Percentiles rank a stretch among this genome's conserved stretches.
Evolutionary conservation across 305 asterid genomes (phyloP).

Genomic region (Euphrasia arctica): DNA sequence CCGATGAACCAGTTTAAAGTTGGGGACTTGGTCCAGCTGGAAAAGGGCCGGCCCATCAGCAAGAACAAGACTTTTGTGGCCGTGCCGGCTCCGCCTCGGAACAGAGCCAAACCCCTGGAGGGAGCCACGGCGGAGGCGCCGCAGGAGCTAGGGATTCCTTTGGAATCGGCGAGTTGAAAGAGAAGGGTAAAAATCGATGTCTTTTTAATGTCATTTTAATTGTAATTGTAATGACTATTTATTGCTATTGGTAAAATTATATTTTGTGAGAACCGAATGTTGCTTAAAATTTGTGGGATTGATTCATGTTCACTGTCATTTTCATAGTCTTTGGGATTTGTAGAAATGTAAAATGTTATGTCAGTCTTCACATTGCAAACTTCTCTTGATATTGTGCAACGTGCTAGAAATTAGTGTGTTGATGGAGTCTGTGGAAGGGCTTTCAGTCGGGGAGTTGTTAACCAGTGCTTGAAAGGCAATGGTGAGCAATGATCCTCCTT

Average conservation of each 20-base stretch:
- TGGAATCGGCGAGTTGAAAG: slow-evolving; percentile 52
- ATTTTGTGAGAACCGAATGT: no score
- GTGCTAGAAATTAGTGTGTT: slow-evolving; percentile 44
- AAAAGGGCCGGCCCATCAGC: slow-evolving; percentile 77
- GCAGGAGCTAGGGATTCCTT: slow-evolving; percentile 58
- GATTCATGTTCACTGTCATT: no score
- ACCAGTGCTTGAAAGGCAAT: slow-evolving; percentile 62
- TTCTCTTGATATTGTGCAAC: slow-evolving; percentile 51
- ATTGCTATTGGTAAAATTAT: no score
- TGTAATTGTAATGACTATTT: not conserved
- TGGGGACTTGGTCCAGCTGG: slow-evolving; percentile 80
- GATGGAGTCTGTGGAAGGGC: slow-evolving; percentile 52
- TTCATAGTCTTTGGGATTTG: no score
- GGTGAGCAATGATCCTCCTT: slow-evolving; percentile 78
- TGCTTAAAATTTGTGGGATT: no score
- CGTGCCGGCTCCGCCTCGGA: slow-evolving; percentile 44
- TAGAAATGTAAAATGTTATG: not conserved
- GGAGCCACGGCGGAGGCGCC: slow-evolving; percentile 17
- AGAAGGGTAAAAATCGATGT: not conserved
- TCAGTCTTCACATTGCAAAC: slow-evolving; percentile 73
- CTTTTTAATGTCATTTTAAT: not conserved
- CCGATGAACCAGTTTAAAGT: slow-evolving; percentile 73
- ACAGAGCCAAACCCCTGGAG: slow-evolving; percentile 20
- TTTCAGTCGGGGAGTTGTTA: slow-evolving; percentile 49
- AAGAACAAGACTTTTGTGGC: slow-evolving; percentile 77